Base-by-base conservation (phyloP, 192 early-diverging fungal species). In the Phlyctochytrium planicorne region DNA sequence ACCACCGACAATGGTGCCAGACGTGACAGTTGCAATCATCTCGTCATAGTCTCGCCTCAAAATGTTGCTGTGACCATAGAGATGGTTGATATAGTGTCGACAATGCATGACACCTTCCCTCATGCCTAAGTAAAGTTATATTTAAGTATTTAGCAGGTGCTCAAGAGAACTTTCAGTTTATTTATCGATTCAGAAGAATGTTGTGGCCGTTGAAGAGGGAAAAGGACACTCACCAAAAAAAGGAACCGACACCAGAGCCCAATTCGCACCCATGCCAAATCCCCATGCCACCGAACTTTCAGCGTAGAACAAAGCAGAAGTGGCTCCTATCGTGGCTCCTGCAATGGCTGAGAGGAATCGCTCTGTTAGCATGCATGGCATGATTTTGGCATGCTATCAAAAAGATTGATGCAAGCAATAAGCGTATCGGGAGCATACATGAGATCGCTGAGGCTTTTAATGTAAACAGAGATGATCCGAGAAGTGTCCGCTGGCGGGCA, bases 261-360 rank as follows among this genome's bases (percentile, higher is more conserved):
- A 82, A 66, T 82, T 82, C 20, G 67, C 63, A 33, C 72, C 77
- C 75, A 78, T 82, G 30, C 67, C 34, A 56, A 82, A 77, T 2
- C 71, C 70, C 34, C 65, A 79, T 17, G 74, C 75, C 10, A 69
- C 53, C 4, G 55, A 57, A 34, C 72, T 67, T 47, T 78, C 63
- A 2, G 69, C 73, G 14, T n/a, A n/a, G 17, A 72, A 35, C 4
- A 55, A 33, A 2, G 63, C 70, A 35, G 34, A 52, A 17, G 50
- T 24, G 3, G 56, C 53, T 3, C 70, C 70, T 3, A 50, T 36
- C 2, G 32, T 57, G 24, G 59, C 56, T 0, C 56, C 70, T 3
- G 64, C 23, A 3, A 33, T 17, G 12, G 70, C 70, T 72, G 64
- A 24, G 16, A 10, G 65, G 30, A 2, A 34, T 20, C 17, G 30